Base-by-base conservation (phyloP, 805 yeast genomes). In the Yarrowia sp. region DNA sequence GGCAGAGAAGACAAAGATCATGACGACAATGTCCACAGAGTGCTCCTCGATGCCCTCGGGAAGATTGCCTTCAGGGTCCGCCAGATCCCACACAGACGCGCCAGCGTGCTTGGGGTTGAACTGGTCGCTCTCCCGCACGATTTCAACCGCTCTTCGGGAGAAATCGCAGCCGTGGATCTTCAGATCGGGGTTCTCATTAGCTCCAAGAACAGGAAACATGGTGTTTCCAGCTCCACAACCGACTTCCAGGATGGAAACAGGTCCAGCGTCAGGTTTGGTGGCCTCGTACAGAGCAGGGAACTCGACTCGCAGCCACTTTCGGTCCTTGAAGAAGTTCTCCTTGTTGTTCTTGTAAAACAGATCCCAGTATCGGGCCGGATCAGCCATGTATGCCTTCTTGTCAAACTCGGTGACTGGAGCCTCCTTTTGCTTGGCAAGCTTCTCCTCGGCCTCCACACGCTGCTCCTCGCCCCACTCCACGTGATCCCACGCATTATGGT, bases 161-260 rank as follows among this genome's bases (percentile, higher is more conserved):
- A 90, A 95, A 78, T 95, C 99, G 63, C 92, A 95, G 2, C 97
- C 99, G 68, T 86, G 84, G 8, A 95, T 85, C 72, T 81, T 84
- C 66, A 95, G 80, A 36, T 87, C 79, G n/a, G 88, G 87, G 79
- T 95, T 95, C 77, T 90, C 83, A 77, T 95, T 95, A 73, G 89
- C 92, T 68, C 84, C 84, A 69, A 95, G 80, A 22, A 95, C 88
- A 5, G 99, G 99, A 77, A 89, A 95, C 82, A 95, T 85, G 0
- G 99, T 95, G 78, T 95, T 95, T 11, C 99, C 99, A 5, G 97
- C 98, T 69, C 99, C 99, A 80, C 99, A 95, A 3, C 99, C 99
- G 58, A 95, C 89, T 78, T 95, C 99, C 68, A 95, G 83, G 42
- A 95, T 89, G 3, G 88, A 86, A 26, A 84, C 83, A 5, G 89